Evolutionary conservation across 768 basidiomycete species (phyloP), one percentile per base, ranked within the genome.

Genomic region (Leccinum fibrillosum): DNA sequence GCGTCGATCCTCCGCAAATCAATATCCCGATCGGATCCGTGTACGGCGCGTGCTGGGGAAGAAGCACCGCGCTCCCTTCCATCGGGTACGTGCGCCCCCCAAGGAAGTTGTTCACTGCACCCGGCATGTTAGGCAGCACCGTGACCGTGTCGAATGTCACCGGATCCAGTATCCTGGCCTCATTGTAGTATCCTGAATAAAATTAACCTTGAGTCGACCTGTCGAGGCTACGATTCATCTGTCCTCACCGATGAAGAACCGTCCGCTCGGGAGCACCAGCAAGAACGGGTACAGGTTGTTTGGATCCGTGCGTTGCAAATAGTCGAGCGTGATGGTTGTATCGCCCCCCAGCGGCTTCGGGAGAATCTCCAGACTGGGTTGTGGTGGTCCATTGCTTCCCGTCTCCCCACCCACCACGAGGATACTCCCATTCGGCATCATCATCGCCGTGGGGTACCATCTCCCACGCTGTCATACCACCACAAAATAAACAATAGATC

Each of bases 271-370:
- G 15, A 92, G 79, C 7, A 90, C 78, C 54, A 86, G 70, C 34
- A 92, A 72, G 77, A 89, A 92, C 0, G 90, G 90, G 64, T 92
- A 92, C 51, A 92, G 70, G 64, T 91, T 91, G 66, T 89, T 84
- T 1, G 90, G 90, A 65, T 92, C 86, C 5, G 90, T 91, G 26
- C 88, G 79, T 34, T 75, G 68, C 32, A 92, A 75, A 76, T 83
- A 91, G 58, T 87, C 85, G 53, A 91, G 78, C 51, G 82, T 76
- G 53, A 87, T 56, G 10, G 76, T 74, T 0, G 88, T 90, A 53
- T 78, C 75, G 17, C 86, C 89, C 2, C 89, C 90, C 0, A 68
- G 68, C 9, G 86, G 86, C 28, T 76, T 84, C 1, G 90, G 90
- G 5, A 92, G 75, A 53, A 89, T 77, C 70, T 92, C 90, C 35